Conservation (phyloP, 305 asterid species). For the Fraxinus velutina region DNA sequence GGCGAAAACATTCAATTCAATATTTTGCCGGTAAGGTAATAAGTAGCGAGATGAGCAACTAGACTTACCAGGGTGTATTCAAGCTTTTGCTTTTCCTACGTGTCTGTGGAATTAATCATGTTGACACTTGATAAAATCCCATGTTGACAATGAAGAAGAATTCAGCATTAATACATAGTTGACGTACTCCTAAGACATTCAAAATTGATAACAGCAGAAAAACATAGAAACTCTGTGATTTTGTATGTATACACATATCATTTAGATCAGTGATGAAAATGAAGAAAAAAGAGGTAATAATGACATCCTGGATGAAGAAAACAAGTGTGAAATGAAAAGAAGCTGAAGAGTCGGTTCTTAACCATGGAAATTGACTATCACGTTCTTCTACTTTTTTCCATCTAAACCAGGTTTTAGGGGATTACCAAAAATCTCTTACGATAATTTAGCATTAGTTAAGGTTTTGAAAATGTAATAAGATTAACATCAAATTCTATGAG, state of each 20-base stretch:
- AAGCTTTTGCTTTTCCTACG: too few relatives aligned
- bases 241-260: neutral
- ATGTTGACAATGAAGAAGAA: too few relatives aligned
- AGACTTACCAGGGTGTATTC: too few relatives aligned
- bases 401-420: neutral
- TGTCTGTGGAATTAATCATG: too few relatives aligned
- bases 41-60: too few relatives aligned
- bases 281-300: neutral
- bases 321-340: neutral
- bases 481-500: neutral
- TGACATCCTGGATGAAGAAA: neutral
- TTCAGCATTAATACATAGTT: too few relatives aligned
- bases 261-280: neutral
- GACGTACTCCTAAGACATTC: too few relatives aligned
- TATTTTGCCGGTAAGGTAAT: too few relatives aligned
- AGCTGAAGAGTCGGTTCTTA: conserved; percentile 14
- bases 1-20: too few relatives aligned
- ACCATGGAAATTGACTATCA: conserved; percentile 29
- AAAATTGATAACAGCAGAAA: neutral
- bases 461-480: neutral
- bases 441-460: neutral
- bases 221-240: neutral
- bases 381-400: conserved; percentile 31
- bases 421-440: neutral
- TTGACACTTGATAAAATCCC: too few relatives aligned